These are phyloP conservation scores for Fulvia fulva DNA, from an alignment of 2,329 filamentous ascomycete species.

Conservation along the genomic window DNA sequence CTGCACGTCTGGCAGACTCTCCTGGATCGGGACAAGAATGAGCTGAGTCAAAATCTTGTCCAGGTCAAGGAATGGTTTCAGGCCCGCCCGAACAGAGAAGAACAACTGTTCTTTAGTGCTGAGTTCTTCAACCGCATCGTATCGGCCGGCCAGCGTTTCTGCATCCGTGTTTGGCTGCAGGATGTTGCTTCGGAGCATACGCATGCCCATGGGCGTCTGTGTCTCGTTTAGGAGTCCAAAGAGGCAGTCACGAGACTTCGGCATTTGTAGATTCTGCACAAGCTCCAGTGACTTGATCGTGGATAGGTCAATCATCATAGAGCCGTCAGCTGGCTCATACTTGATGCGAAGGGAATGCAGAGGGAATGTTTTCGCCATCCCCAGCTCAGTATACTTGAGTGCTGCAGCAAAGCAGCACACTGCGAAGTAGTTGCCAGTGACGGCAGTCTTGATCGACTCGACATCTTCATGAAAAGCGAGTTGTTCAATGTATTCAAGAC, in stretches of 20 bases:
- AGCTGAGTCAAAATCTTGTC: slow-evolving; percentile 80
- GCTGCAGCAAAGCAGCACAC: slow-evolving; percentile 83
- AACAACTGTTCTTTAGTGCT: slow-evolving; percentile 82
- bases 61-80: slow-evolving; percentile 72
- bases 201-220: slow-evolving; percentile 79
- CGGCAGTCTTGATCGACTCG: slow-evolving; percentile 72
- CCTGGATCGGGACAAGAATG: slow-evolving; percentile 67
- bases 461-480: slow-evolving; percentile 78
- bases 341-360: slow-evolving; percentile 79
- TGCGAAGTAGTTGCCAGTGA: slow-evolving; percentile 80
- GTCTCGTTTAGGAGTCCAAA: slow-evolving; percentile 85
- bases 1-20: slow-evolving; percentile 66
- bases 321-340: slow-evolving; percentile 83
- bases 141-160: slow-evolving; percentile 65
- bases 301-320: slow-evolving; percentile 92
- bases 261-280: slow-evolving; percentile 76
- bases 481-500: slow-evolving; percentile 71
- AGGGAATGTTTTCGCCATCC: slow-evolving; percentile 64
- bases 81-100: slow-evolving; percentile 66
- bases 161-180: slow-evolving; percentile 79
- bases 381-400: slow-evolving; percentile 75
- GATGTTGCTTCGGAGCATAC: slow-evolving; percentile 79
- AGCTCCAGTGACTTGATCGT: slow-evolving; percentile 85
- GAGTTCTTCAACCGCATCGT: slow-evolving; percentile 80
- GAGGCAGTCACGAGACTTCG: slow-evolving; percentile 75